Conservation (phyloP, 192 early-diverging fungal genomes). For the Podila clonocystis region DNA sequence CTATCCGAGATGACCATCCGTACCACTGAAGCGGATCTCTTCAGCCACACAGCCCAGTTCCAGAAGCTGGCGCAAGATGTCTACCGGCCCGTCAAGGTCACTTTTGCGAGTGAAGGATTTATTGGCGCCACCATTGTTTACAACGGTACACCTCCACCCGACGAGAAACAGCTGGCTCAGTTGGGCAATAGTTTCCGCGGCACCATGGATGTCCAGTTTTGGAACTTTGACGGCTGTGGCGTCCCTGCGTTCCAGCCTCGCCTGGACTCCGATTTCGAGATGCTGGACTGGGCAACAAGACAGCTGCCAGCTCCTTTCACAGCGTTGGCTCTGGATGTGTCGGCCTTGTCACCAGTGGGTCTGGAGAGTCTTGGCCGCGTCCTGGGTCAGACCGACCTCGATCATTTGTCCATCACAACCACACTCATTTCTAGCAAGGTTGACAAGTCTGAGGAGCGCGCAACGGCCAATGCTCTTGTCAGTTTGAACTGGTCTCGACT, state of each 20-base stretch:
- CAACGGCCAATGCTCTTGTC: not conserved
- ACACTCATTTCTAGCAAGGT: not conserved
- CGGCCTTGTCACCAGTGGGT: not conserved
- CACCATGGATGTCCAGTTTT: not conserved
- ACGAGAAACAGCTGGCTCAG: not conserved
- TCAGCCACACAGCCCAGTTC: not conserved
- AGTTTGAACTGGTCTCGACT: not conserved
- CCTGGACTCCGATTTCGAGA: not conserved
- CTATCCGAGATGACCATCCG: not conserved
- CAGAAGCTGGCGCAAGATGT: not conserved
- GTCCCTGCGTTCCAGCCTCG: not conserved
- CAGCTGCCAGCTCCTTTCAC: not conserved
- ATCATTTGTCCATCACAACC: not conserved
- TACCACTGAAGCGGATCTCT: not conserved
- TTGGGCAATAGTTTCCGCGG: not conserved
- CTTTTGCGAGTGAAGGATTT: not conserved
- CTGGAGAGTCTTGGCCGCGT: not conserved
- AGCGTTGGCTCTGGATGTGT: not conserved
- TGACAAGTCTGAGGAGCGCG: not conserved
- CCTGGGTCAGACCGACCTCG: not conserved
- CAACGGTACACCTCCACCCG: not conserved
- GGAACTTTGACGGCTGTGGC: not conserved
- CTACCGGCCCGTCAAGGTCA: not conserved
- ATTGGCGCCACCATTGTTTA: not conserved
- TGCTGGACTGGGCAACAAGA: not conserved